Percentiles rank a stretch among this genome's conserved stretches.
Evolutionary conservation across 768 basidiomycete species (phyloP).

Genomic region (Lepiota subincarnata): DNA sequence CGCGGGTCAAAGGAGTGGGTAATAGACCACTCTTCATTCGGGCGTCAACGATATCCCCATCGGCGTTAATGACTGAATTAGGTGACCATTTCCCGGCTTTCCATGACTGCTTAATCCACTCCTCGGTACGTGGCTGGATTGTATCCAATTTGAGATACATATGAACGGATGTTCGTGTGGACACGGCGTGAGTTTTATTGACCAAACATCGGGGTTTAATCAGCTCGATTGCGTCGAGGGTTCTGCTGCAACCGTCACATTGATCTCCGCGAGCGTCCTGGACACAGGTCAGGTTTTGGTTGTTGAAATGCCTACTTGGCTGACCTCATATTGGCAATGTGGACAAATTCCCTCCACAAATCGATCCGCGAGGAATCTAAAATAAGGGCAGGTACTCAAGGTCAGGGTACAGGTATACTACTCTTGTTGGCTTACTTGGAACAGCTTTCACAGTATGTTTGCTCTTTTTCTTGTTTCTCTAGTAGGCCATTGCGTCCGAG

Average conservation of each 20-base stretch:
- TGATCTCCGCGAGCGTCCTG: conserved; percentile 94
- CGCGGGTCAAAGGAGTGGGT: conserved; percentile 89
- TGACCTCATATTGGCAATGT: conserved; percentile 71
- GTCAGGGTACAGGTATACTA: background rate
- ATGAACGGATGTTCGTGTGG: conserved; percentile 76
- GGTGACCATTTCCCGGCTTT: conserved; percentile 87
- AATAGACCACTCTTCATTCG: conserved; percentile 81
- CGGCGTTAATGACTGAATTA: conserved; percentile 85
- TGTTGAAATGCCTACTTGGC: background rate
- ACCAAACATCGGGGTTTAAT: conserved; percentile 93
- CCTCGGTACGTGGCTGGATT: conserved; percentile 78
- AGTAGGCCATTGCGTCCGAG: conserved; percentile 75
- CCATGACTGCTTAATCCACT: conserved; percentile 81
- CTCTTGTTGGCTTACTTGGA: conserved; percentile 50
- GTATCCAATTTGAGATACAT: conserved; percentile 87
- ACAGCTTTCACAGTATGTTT: conserved; percentile 94
- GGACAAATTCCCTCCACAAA: conserved; percentile 99
- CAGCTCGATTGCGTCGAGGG: conserved; percentile 89
- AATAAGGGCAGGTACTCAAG: background rate
- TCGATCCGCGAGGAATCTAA: conserved; percentile 91
- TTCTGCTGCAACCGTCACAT: conserved; percentile 90
- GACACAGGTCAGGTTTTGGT: background rate
- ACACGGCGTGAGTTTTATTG: conserved; percentile 73
- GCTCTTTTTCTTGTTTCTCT: conserved; percentile 81
- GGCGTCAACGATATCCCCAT: conserved; percentile 87